Conservation (phyloP, 2,329 filamentous ascomycete species). For the Beauveria bassiana region DNA sequence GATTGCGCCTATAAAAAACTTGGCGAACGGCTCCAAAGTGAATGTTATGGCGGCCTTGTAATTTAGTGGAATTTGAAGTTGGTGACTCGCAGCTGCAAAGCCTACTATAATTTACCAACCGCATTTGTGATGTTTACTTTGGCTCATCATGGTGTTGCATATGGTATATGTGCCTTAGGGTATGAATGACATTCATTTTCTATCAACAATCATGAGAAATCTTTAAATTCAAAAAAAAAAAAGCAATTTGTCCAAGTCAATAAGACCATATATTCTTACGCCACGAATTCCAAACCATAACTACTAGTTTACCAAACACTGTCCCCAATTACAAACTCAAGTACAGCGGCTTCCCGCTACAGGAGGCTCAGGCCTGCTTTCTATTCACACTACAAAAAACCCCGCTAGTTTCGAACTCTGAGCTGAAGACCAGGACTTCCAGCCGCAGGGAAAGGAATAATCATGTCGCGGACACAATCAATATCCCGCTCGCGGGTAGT, state of each 20-base stretch:
- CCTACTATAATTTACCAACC: no score
- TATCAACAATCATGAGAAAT: no score
- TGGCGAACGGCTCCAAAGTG: neutral
- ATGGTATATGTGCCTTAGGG: no score
- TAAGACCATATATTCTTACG: no score
- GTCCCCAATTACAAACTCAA: no score
- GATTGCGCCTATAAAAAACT: neutral
- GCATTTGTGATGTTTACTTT: neutral
- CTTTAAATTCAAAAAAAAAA: no score
- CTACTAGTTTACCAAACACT: no score
- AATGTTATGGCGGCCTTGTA: neutral
- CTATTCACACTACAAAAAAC: neutral
- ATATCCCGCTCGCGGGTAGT: constrained; percentile 1
- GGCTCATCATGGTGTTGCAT: neutral
- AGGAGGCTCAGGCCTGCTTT: neutral
- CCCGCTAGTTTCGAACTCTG: neutral
- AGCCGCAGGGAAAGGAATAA: neutral
- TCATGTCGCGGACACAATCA: constrained; percentile 3
- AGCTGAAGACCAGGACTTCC: neutral
- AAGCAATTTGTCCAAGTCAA: no score
- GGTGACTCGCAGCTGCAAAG: no score
- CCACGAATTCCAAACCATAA: no score
- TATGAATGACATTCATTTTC: neutral
- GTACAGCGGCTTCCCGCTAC: neutral
- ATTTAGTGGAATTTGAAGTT: neutral